These are phyloP conservation scores for Tubosaeta sp. DNA, from an alignment of 768 basidiomycete genomes.

Conservation along the genomic window DNA sequence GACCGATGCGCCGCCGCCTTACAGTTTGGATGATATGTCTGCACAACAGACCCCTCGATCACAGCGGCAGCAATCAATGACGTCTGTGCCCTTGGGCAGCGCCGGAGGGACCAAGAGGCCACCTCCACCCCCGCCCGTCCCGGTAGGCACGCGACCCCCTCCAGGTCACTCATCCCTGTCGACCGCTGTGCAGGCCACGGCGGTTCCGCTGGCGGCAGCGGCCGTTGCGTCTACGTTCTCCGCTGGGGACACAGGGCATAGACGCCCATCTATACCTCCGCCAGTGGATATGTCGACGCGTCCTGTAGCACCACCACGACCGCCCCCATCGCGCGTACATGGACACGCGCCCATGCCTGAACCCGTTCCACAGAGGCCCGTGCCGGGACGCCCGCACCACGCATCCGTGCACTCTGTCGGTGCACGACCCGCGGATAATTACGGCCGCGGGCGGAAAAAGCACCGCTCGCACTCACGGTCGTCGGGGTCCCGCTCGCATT, in stretches of 20 bases:
- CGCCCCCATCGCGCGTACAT: not conserved
- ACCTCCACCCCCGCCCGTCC: not conserved
- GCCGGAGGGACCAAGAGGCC: not conserved
- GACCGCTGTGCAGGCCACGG: not conserved
- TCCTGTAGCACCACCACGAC: slow-evolving; percentile 4
- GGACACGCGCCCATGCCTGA: not conserved
- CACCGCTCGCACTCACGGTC: not conserved
- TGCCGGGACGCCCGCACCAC: not conserved
- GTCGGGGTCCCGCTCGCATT: slow-evolving; percentile 12
- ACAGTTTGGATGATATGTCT: slow-evolving; percentile 45
- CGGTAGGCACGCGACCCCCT: slow-evolving; percentile 5
- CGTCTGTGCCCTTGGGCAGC: not conserved
- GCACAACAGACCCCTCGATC: not conserved
- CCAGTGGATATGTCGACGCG: slow-evolving; percentile 8
- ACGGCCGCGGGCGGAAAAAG: not conserved
- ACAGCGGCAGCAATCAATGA: not conserved
- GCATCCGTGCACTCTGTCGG: not conserved
- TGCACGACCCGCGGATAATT: not conserved
- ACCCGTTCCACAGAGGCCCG: not conserved
- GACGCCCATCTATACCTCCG: slow-evolving; percentile 4
- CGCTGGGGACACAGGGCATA: not conserved
- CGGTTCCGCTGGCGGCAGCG: not conserved
- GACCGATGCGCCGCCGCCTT: slow-evolving; percentile 64
- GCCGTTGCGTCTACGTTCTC: not conserved
- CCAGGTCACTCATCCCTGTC: slow-evolving; percentile 6